Evolutionary conservation across 192 early-diverging fungal species (phyloP), one percentile per base, ranked within the genome.

Genomic region (Rhizophagus sp.): DNA sequence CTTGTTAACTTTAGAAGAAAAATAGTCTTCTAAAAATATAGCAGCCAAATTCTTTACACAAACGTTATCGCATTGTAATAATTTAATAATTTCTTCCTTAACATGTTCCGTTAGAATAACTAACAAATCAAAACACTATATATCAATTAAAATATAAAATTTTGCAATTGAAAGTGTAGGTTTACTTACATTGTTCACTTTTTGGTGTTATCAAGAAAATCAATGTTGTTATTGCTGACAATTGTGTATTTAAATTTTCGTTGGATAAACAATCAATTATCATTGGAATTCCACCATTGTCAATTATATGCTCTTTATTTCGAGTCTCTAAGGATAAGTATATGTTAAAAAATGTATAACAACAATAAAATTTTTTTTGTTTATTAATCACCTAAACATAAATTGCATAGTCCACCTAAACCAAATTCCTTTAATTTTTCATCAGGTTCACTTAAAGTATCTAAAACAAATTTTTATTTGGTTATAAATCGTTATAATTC

Each of bases 351-450:
- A 12, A 15, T 71, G 34, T 22, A 27, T 19, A n/a, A 24, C 11
- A 44, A 34, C 4, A 72, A 19, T 47, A 36, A 36, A 36, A 30
- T 30, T 72, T 39, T 44, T 17, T 36, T 27, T 36, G 1, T 72
- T 49, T 36, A 7, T 47, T 25, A 57, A 36, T 27, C 39, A 79
- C 78, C 78, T 71, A 69, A 79, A 71, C 67, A 69, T 8, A 79
- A 50, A 71, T 79, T 79, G 57, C 78, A 79, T 34, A 79, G 33
- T 50, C 78, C 78, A n/a, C 78, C 78, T 62, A 79, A 47, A 44
- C 78, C 78, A 67, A 79, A 79, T 49, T 79, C 78, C 22, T 62
- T 71, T 10, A 71, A 41, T 25, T 69, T 79, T 47, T 79, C 78
- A 24, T 79, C 78, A 24, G 47, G 5, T 72, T 79, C 78, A 36